phyloP scores from a whole-genome alignment of 768 basidiomycete species.

The Hypholoma fasciculare region DNA sequence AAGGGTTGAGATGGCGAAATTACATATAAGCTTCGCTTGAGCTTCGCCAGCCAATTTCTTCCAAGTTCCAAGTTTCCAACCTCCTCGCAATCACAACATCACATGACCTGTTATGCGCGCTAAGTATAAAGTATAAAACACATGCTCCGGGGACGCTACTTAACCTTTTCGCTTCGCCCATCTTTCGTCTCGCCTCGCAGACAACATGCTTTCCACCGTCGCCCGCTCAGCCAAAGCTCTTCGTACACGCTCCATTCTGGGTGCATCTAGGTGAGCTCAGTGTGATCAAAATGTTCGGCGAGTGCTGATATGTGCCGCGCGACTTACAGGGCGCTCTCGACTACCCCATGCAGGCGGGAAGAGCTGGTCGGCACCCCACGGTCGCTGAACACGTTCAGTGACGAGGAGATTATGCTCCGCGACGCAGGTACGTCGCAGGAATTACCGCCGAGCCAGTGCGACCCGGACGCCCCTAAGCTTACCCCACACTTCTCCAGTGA shows the following conservation, averaged over 20 bases:
- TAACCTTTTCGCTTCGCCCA: not conserved
- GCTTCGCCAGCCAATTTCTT: no score
- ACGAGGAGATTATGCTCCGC: constrained; percentile 92
- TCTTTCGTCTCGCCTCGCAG: not conserved
- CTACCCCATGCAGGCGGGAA: constrained; percentile 30
- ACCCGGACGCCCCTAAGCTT: not conserved
- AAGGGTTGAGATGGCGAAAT: no score
- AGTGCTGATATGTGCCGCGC: not conserved
- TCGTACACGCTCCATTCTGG: constrained; percentile 8
- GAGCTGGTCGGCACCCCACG: constrained; percentile 30
- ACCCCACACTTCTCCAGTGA: constrained; percentile 47
- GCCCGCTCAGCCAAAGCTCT: constrained; percentile 20
- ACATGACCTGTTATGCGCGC: not conserved
- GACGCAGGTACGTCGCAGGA: constrained; percentile 67
- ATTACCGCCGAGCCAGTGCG: not conserved
- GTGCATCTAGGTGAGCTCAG: constrained; percentile 12
- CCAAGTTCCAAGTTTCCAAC: no score
- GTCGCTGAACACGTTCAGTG: constrained; percentile 83
- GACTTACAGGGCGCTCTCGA: constrained; percentile 34
- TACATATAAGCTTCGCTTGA: no score
- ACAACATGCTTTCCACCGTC: constrained; percentile 25
- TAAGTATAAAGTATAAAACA: constrained; percentile 13
- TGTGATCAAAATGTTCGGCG: not conserved
- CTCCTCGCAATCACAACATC: no score
- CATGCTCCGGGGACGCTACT: constrained; percentile 14